Conservation (phyloP, 2,329 filamentous ascomycete genomes). For the Colletotrichum filicis region DNA sequence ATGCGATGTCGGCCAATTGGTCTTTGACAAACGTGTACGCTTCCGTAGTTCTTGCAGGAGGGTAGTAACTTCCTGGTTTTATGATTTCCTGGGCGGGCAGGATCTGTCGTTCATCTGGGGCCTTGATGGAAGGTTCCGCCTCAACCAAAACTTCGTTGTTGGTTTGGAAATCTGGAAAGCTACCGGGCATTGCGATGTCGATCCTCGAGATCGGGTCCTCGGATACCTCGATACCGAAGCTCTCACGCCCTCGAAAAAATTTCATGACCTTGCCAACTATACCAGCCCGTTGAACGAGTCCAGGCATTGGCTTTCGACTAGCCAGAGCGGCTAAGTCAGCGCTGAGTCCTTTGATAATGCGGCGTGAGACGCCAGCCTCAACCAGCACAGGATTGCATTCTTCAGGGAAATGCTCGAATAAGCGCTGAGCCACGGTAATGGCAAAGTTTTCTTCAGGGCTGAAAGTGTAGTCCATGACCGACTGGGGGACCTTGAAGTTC, state of each 20-base stretch:
- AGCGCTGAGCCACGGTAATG: neutral
- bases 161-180: constrained; percentile 16
- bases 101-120: neutral
- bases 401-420: constrained; percentile 21
- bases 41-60: constrained; percentile 18
- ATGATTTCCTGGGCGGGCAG: neutral
- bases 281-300: constrained; percentile 26
- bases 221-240: constrained; percentile 15
- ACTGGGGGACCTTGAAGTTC: constrained; percentile 8
- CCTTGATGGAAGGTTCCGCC: neutral
- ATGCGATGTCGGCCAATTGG: constrained; percentile 25
- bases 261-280: constrained; percentile 31
- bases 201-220: neutral
- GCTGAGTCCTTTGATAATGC: constrained; percentile 20
- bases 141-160: neutral
- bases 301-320: constrained; percentile 19
- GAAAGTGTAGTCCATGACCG: constrained; percentile 22
- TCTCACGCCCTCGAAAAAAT: constrained; percentile 24
- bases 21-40: constrained; percentile 22
- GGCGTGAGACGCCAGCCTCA: constrained; percentile 13
- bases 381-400: constrained; percentile 9
- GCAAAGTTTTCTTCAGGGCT: constrained; percentile 17
- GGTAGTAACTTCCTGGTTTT: neutral
- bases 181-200: constrained; percentile 24
- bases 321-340: constrained; percentile 25